Percentiles rank a stretch among this genome's conserved stretches.
Evolutionary conservation across 2,329 filamentous ascomycete genomes (phyloP).

Genomic region (Curvularia eragrostidis): DNA sequence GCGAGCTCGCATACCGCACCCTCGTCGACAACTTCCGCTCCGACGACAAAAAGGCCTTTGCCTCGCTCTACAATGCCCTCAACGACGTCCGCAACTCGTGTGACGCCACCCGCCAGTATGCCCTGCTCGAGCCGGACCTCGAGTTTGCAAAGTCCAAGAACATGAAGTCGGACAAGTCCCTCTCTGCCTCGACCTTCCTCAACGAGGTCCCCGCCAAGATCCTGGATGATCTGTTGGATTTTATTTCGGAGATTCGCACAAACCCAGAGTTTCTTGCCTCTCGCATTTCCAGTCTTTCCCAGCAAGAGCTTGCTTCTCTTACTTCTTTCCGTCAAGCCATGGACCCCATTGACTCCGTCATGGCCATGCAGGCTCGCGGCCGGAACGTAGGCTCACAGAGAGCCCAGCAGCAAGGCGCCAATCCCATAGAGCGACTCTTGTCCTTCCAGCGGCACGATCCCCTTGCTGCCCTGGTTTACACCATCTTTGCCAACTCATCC

Average conservation of each 20-base stretch:
- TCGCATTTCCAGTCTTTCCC: conserved; percentile 76
- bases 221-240: conserved; percentile 76
- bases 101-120: conserved; percentile 73
- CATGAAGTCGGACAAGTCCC: conserved; percentile 53
- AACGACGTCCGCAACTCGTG: conserved; percentile 81
- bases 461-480: conserved; percentile 82
- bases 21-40: conserved; percentile 79
- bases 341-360: conserved; percentile 82
- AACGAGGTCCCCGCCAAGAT: conserved; percentile 78
- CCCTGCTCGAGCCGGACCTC: conserved; percentile 74
- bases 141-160: conserved; percentile 57
- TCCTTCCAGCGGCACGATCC: conserved; percentile 90
- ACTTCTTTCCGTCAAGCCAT: conserved; percentile 79
- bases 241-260: conserved; percentile 81
- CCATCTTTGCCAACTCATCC: conserved; percentile 85
- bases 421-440: conserved; percentile 80
- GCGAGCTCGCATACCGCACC: conserved; percentile 75
- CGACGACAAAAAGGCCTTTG: conserved; percentile 80
- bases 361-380: conserved; percentile 68
- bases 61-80: conserved; percentile 75
- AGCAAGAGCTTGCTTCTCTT: conserved; percentile 77
- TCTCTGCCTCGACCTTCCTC: conserved; percentile 55
- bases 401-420: conserved; percentile 61
- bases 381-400: conserved; percentile 58
- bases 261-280: conserved; percentile 88